Conservation (phyloP, 2,329 filamentous ascomycete species). For the Fusarium sp. region DNA sequence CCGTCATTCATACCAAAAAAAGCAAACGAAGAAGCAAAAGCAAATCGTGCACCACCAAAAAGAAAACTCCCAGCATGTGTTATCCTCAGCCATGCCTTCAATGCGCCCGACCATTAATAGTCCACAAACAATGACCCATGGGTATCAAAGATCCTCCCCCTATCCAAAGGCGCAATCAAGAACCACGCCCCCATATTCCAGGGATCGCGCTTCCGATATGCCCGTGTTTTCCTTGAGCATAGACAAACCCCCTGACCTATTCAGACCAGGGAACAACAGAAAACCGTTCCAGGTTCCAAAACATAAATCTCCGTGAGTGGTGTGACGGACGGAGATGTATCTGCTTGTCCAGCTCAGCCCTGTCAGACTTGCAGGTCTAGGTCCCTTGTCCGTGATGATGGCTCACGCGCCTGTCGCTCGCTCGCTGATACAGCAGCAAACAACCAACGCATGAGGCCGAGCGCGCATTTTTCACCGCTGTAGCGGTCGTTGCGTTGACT, state of each 20-base stretch:
- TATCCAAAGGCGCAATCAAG: not conserved
- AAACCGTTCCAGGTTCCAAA: slow-evolving; percentile 11
- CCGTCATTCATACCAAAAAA: not conserved
- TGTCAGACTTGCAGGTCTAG: slow-evolving; percentile 10
- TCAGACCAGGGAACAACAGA: slow-evolving; percentile 5
- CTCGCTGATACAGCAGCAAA: not conserved
- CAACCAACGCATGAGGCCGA: not conserved
- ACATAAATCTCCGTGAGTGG: slow-evolving; percentile 7
- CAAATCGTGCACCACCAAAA: slow-evolving; percentile 5
- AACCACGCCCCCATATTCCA: slow-evolving; percentile 18
- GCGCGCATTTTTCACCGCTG: not conserved
- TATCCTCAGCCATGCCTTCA: slow-evolving; percentile 5
- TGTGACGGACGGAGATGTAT: slow-evolving; percentile 4
- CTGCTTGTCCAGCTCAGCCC: slow-evolving; percentile 9
- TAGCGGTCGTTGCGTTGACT: not conserved
- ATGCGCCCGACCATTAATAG: slow-evolving; percentile 1
- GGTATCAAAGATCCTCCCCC: not conserved
- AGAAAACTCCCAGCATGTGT: slow-evolving; percentile 1
- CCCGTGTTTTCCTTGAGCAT: not conserved
- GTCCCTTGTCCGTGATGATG: slow-evolving; percentile 6
- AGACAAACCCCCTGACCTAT: not conserved
- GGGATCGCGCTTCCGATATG: slow-evolving; percentile 8
- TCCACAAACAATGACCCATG: slow-evolving; percentile 16
- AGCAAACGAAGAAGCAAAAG: not conserved
- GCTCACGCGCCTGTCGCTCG: not conserved